phyloP scores from a whole-genome alignment of 495 filamentous ascomycete species.

The Daldinia caldariorum region DNA sequence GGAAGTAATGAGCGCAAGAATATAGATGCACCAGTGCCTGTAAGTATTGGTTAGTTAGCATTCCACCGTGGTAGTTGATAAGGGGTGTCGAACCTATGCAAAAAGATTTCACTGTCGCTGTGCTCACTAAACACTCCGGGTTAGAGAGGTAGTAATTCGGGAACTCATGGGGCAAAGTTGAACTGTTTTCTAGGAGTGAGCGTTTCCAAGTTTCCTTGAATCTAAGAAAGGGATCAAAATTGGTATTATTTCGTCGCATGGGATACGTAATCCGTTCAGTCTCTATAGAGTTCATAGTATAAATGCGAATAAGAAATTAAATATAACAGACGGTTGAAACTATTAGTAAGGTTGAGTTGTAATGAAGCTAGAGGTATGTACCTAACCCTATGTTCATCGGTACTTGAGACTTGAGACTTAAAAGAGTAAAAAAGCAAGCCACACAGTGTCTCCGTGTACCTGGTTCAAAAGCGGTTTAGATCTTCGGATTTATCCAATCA shows the following conservation, averaged over 20 bases:
- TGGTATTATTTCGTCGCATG: neutral
- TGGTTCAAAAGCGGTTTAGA: neutral
- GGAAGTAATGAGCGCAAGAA: slow-evolving; percentile 63
- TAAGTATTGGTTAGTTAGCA: neutral
- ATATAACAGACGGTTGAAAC: neutral
- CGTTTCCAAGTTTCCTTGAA: slow-evolving; percentile 40
- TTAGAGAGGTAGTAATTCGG: slow-evolving; percentile 48
- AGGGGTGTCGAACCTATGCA: slow-evolving; percentile 58
- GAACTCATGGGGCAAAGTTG: slow-evolving; percentile 36
- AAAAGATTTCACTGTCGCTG: slow-evolving; percentile 58
- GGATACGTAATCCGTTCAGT: neutral
- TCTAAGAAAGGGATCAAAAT: slow-evolving; percentile 18
- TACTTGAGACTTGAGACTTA: too few relatives aligned
- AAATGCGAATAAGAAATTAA: neutral
- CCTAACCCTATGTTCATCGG: too few relatives aligned
- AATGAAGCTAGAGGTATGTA: too few relatives aligned
- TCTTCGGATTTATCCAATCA: neutral
- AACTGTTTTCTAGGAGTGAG: slow-evolving; percentile 11
- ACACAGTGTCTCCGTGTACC: neutral
- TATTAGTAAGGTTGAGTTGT: neutral
- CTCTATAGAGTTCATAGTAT: neutral
- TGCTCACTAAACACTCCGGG: slow-evolving; percentile 54
- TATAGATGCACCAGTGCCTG: slow-evolving; percentile 58
- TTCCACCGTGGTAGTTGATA: neutral
- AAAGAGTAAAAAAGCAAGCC: neutral